A percentile compares a stretch with the other conserved stretches of the same genome.
phyloP scores from a whole-genome alignment of 179 eudicot genomes.

The Kewa caespitosa region DNA sequence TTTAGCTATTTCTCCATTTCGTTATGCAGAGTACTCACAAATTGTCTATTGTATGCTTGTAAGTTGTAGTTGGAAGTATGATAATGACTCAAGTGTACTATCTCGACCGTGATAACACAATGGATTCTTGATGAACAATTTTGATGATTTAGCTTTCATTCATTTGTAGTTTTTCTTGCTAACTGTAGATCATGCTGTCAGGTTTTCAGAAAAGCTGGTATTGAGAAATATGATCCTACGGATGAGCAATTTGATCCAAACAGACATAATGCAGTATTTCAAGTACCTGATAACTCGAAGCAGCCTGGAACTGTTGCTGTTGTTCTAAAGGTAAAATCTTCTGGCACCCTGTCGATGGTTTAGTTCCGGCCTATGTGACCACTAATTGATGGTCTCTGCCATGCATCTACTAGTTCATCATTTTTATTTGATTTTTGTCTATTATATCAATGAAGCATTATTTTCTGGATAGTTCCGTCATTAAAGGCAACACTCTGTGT shows the following conservation, averaged over 20 bases:
- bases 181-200: conserved; percentile 25
- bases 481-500: too few species aligned
- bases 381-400: too few species aligned
- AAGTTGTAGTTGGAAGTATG: neutral
- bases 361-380: too few species aligned
- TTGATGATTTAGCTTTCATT: neutral
- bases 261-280: conserved; percentile 88
- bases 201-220: conserved; percentile 85
- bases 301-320: conserved; percentile 75
- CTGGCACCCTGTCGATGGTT: too few species aligned
- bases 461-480: too few species aligned
- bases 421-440: too few species aligned
- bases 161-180: conserved; percentile 1
- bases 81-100: neutral
- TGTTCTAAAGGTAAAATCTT: conserved; percentile 83
- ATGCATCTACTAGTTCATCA: too few species aligned
- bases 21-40: neutral
- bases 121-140: neutral
- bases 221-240: conserved; percentile 76
- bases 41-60: neutral
- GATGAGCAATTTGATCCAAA: conserved; percentile 87
- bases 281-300: conserved; percentile 90
- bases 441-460: too few species aligned
- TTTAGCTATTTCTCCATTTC: neutral
- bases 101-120: neutral